A percentile compares a stretch with the other conserved stretches of the same genome.
Evolutionary conservation across 768 basidiomycete species (phyloP).

Genomic region (Rhodotorula kratochvilovae): DNA sequence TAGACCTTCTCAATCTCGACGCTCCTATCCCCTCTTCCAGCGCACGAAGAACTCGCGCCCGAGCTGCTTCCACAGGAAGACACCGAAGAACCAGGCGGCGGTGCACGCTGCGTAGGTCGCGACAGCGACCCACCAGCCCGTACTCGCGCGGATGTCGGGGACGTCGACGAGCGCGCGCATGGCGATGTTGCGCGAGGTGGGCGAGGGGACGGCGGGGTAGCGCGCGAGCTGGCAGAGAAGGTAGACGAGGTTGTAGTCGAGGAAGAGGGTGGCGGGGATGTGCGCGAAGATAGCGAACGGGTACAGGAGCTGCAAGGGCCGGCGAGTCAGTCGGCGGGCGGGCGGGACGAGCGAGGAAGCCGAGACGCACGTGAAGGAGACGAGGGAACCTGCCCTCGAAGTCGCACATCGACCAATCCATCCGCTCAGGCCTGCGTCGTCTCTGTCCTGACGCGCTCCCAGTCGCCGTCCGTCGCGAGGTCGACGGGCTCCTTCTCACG

Average conservation of each 20-base stretch:
- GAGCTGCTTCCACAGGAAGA: slow-evolving; percentile 9
- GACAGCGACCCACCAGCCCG: slow-evolving; percentile 27
- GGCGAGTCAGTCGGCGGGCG: neutral
- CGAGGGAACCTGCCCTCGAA: slow-evolving; percentile 24
- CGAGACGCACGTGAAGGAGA: slow-evolving; percentile 11
- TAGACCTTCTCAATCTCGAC: slow-evolving; percentile 31
- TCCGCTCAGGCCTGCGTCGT: slow-evolving; percentile 8
- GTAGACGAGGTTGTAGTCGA: slow-evolving; percentile 37
- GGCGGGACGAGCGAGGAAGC: accelerated
- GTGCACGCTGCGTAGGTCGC: slow-evolving; percentile 27
- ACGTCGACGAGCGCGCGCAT: slow-evolving; percentile 17
- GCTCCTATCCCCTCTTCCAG: slow-evolving; percentile 8
- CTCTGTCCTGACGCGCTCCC: slow-evolving; percentile 15
- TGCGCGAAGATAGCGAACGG: slow-evolving; percentile 27
- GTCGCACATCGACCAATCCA: slow-evolving; percentile 24
- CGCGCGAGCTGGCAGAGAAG: slow-evolving; percentile 26
- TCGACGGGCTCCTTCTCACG: neutral
- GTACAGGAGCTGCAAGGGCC: slow-evolving; percentile 17
- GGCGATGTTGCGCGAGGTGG: neutral
- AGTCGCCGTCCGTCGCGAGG: neutral
- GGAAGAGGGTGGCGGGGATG: slow-evolving; percentile 28
- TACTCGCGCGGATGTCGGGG: slow-evolving; percentile 7
- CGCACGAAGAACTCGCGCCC: neutral
- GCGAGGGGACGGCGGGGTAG: slow-evolving; percentile 16
- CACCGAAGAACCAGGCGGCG: slow-evolving; percentile 13